Base-by-base conservation (phyloP, 805 yeast genomes). In the Saccharomycopsis oosterbeekiorum region DNA sequence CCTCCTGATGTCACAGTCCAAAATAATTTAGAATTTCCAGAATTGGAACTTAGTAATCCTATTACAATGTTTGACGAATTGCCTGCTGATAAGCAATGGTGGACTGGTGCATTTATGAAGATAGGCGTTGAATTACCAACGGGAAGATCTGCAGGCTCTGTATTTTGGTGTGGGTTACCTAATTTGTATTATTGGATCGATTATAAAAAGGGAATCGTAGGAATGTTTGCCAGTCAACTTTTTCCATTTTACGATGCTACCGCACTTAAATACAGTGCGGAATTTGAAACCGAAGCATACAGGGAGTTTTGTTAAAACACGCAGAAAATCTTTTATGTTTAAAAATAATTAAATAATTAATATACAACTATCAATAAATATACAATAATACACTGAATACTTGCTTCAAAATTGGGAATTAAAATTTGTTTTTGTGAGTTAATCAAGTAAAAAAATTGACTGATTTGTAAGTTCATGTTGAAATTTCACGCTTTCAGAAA, bases 131-230 rank as follows among this genome's bases (percentile, higher is more conserved):
- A 65, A 4, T 62, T 71, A 41, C 70, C 70, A 1, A 72, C 76
- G 1, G 80, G 80, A 0, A 65, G 78, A 56, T 69, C 74, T 14
- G 67, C 64, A 5, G 73, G 75, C 1, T 65, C 74, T 2, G 62
- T 70, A n/a, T 68, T 66, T 62, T 76, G 80, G 80, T 68, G 73
- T 19, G 80, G 80, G 0, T 59, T 75, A 42, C 73, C 77, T 21
- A 76, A 74, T 63, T 66, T 75, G 41, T 76, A 65, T 64, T 76
- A 69, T 64, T 77, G 78, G 75, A 64, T 76, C 34, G 80, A 76
- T 65, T 59, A 68, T 10, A 65, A 71, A 56, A 74, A 73, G 54
- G 71, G 70, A 15, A 64, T 74, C 53, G 79, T 72, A 3, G 77
- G 78, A 1, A 67, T 70, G 56, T 74, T 72, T 66, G 76, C 71